Conservation (phyloP, 192 early-diverging fungal genomes). For the Coemansia sp. region DNA sequence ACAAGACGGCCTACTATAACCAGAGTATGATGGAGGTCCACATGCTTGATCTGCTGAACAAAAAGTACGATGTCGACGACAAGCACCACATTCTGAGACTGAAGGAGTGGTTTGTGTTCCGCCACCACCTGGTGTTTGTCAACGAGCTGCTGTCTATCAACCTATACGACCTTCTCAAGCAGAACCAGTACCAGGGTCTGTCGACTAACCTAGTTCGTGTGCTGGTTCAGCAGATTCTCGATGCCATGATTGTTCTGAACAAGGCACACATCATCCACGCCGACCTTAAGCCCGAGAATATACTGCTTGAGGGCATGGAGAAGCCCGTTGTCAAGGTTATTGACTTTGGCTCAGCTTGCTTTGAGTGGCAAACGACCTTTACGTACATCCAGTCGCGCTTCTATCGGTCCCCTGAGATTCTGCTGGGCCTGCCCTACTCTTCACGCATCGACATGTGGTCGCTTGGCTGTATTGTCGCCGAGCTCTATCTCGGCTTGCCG, state of each 20-base stretch:
- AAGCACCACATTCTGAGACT: slow-evolving; percentile 87
- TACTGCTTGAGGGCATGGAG: slow-evolving; percentile 82
- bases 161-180: slow-evolving; percentile 96
- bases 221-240: slow-evolving; percentile 90
- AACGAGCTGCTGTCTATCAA: slow-evolving; percentile 97
- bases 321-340: slow-evolving; percentile 96
- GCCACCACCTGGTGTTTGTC: slow-evolving; percentile 91
- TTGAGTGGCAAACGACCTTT: slow-evolving; percentile 91
- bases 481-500: slow-evolving; percentile 92
- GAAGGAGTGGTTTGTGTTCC: slow-evolving; percentile 89
- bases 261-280: slow-evolving; percentile 93
- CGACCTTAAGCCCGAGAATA: slow-evolving; percentile 98
- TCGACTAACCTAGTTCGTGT: slow-evolving; percentile 91
- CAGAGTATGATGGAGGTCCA: slow-evolving; percentile 97
- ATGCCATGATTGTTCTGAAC: slow-evolving; percentile 81
- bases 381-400: slow-evolving; percentile 99
- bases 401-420: slow-evolving; percentile 93
- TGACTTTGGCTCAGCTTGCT: slow-evolving; percentile 98
- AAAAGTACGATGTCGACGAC: slow-evolving; percentile 80
- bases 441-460: slow-evolving; percentile 99
- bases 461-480: slow-evolving; percentile 94
- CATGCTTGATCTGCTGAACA: slow-evolving; percentile 90
- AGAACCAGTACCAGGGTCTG: slow-evolving; percentile 93
- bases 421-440: slow-evolving; percentile 90
- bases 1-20: slow-evolving; percentile 95